Conservation (phyloP, 164 flowering plant species). For the Nymphaea colorata region DNA sequence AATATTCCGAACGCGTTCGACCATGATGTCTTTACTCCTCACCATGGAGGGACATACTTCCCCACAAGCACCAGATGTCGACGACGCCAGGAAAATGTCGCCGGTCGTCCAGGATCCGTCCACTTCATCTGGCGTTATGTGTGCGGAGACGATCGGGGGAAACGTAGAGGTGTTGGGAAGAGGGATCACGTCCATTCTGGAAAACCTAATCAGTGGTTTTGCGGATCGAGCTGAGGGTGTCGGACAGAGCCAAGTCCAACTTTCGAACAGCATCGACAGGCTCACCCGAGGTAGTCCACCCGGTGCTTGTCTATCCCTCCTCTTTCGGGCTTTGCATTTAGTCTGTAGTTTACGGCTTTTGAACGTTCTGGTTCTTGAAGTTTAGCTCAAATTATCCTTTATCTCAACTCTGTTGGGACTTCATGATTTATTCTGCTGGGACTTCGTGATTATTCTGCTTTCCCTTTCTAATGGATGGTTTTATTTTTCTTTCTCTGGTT, state of each 20-base stretch:
- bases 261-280: constrained; percentile 46
- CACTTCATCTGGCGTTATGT: constrained; percentile 3
- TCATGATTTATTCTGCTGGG: background rate
- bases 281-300: constrained; percentile 36
- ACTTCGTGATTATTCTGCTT: background rate
- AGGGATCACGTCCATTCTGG: constrained; percentile 40
- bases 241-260: constrained; percentile 39
- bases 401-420: background rate
- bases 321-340: background rate
- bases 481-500: too few species aligned
- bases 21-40: background rate
- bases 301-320: background rate
- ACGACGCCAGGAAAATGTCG: background rate
- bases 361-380: background rate
- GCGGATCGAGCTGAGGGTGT: constrained; percentile 44
- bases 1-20: background rate
- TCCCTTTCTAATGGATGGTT: background rate
- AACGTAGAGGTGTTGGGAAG: constrained; percentile 25
- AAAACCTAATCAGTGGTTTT: constrained; percentile 40
- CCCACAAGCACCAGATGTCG: constrained; percentile 1
- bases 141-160: background rate
- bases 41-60: constrained; percentile 1
- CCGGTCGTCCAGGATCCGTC: background rate
- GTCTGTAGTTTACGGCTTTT: background rate
- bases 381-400: background rate